Percentiles rank a stretch among this genome's conserved stretches.
Evolutionary conservation across 2,329 filamentous ascomycete species (phyloP).

Genomic region (Talaromyces sp.): DNA sequence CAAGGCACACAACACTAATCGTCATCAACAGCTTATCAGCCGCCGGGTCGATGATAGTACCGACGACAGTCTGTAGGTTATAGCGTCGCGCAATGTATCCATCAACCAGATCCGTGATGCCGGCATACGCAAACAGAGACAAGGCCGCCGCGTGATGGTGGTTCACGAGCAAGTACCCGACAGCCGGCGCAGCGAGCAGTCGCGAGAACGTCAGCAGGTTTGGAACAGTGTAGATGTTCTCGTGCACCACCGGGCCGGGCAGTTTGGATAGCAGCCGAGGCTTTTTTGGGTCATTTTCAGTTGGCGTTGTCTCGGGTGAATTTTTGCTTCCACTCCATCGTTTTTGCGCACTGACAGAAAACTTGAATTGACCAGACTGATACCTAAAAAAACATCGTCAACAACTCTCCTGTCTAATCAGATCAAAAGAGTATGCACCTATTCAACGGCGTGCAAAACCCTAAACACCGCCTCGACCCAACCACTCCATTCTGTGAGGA

Average conservation of each 20-base stretch:
- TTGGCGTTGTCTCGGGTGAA: not conserved
- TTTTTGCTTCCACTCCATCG: conserved; percentile 3
- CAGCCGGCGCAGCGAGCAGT: conserved; percentile 72
- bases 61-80: conserved; percentile 87
- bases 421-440: not conserved
- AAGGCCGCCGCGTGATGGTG: conserved; percentile 75
- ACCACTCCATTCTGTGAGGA: not conserved
- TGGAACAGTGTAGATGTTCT: conserved; percentile 96
- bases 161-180: conserved; percentile 84
- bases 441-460: not conserved
- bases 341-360: not conserved
- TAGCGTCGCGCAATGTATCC: conserved; percentile 88
- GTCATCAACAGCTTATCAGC: conserved; percentile 97
- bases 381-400: not conserved
- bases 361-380: not conserved
- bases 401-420: not conserved
- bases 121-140: conserved; percentile 85
- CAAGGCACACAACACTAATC: conserved; percentile 77
- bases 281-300: conserved; percentile 13
- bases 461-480: not conserved
- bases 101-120: conserved; percentile 85
- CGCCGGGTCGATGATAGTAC: conserved; percentile 92
- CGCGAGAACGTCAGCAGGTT: conserved; percentile 88
- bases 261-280: conserved; percentile 28
- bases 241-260: conserved; percentile 45